Evolutionary conservation across 352 stramenopile species (phyloP).

Genomic region (Pythium aphanidermatum): DNA sequence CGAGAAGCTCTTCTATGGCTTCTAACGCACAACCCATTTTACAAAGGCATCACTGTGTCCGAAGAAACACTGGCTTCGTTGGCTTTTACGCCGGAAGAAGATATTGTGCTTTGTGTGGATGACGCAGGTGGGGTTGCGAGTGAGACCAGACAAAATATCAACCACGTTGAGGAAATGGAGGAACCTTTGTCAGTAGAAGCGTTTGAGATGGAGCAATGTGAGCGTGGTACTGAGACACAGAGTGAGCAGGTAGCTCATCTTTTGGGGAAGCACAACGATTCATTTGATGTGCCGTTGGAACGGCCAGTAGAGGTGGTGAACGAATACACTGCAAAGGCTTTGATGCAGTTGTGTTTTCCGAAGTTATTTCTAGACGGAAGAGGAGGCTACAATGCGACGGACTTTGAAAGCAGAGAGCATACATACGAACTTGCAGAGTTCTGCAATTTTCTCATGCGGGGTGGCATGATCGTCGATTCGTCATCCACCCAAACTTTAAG

Average conservation of each 20-base stretch:
- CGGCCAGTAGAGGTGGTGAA: constrained; percentile 1
- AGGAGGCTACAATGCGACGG: constrained; percentile 7
- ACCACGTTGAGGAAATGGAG: too few relatives aligned
- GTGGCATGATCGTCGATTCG: constrained; percentile 15
- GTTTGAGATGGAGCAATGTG: too few relatives aligned
- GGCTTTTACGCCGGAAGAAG: too few relatives aligned
- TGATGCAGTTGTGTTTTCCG: constrained; percentile 22
- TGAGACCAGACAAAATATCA: too few relatives aligned
- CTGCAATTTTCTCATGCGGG: constrained; percentile 18
- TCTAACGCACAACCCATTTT: constrained; percentile 1
- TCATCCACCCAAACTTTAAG: constrained; percentile 19
- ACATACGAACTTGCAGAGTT: constrained; percentile 12
- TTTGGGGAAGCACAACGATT: background rate
- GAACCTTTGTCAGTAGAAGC: too few relatives aligned
- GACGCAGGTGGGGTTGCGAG: background rate
- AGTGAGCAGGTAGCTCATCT: background rate
- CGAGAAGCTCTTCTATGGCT: constrained; percentile 2
- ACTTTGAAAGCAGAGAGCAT: constrained; percentile 1
- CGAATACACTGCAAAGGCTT: constrained; percentile 12
- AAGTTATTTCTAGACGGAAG: constrained; percentile 15
- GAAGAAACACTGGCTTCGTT: background rate
- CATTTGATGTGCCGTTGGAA: background rate
- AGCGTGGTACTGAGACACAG: background rate
- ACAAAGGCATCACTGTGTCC: background rate
- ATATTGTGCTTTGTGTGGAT: background rate